phyloP scores from a whole-genome alignment of 2,329 filamentous ascomycete genomes.

The Xylariaceae sp. region DNA sequence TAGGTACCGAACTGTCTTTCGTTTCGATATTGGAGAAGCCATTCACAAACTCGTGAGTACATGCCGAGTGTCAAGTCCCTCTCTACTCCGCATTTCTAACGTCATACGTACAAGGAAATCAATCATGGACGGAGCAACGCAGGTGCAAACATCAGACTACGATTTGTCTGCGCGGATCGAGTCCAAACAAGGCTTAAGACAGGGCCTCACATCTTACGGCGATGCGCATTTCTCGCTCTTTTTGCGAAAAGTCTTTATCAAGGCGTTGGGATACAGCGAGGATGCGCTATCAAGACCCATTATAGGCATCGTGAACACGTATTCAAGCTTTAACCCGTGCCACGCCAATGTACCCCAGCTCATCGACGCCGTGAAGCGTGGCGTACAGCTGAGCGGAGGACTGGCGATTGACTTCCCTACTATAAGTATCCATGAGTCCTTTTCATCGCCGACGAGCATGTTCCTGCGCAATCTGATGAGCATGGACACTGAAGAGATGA shows the following conservation, averaged over 20 bases:
- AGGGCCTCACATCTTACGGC: slow-evolving; percentile 65
- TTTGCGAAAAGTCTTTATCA: slow-evolving; percentile 73
- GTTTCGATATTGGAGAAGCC: too few species aligned
- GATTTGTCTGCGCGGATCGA: slow-evolving; percentile 52
- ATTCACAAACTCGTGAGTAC: too few species aligned
- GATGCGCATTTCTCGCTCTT: slow-evolving; percentile 74
- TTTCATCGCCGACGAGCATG: slow-evolving; percentile 70
- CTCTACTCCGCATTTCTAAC: not conserved
- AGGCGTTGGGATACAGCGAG: slow-evolving; percentile 69
- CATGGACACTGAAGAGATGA: slow-evolving; percentile 79
- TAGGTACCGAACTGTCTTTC: too few species aligned
- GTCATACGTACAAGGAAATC: not conserved
- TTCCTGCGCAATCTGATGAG: slow-evolving; percentile 71
- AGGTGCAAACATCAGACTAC: slow-evolving; percentile 46
- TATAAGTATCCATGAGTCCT: slow-evolving; percentile 67
- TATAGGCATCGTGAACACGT: slow-evolving; percentile 71
- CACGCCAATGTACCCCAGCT: slow-evolving; percentile 70
- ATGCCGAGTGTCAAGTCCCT: too few species aligned
- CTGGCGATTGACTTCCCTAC: slow-evolving; percentile 71
- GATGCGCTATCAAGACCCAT: slow-evolving; percentile 67
- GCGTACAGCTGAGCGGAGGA: slow-evolving; percentile 63
- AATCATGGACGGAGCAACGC: slow-evolving; percentile 8
- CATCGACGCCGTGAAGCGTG: slow-evolving; percentile 65
- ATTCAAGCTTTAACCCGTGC: slow-evolving; percentile 70
- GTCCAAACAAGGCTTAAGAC: slow-evolving; percentile 51